A percentile compares a stretch with the other conserved stretches of the same genome.
These are phyloP conservation scores for Aspergillus neotritici DNA, from an alignment of 2,329 filamentous ascomycete genomes.

Conservation along the genomic window DNA sequence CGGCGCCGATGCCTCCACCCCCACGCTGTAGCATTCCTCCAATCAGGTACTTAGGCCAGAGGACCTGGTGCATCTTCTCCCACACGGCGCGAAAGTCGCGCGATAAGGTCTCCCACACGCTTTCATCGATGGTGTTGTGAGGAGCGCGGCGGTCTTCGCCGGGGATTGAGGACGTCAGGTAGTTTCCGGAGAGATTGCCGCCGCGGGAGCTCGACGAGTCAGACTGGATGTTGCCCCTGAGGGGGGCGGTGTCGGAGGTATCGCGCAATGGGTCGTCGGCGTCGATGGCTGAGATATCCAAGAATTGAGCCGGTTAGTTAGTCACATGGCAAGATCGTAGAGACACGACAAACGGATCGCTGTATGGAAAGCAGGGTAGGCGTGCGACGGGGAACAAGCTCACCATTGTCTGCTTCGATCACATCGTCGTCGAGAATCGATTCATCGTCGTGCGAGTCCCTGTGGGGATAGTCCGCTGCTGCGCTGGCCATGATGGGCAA, in stretches of 20 bases:
- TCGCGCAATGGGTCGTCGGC: conserved; percentile 77
- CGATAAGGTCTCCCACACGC: conserved; percentile 93
- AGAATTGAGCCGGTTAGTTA: not conserved
- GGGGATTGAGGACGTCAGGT: conserved; percentile 81
- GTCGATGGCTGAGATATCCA: conserved; percentile 61
- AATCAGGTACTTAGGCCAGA: conserved; percentile 92
- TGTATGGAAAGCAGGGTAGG: not conserved
- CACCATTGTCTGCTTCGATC: conserved; percentile 76
- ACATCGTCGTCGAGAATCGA: conserved; percentile 63
- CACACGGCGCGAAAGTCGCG: conserved; percentile 88
- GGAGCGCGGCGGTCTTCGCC: conserved; percentile 88
- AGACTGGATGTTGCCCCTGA: conserved; percentile 76
- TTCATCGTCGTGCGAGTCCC: conserved; percentile 58
- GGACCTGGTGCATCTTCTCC: conserved; percentile 96
- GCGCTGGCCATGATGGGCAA: conserved; percentile 31
- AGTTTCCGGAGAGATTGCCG: conserved; percentile 66
- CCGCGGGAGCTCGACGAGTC: conserved; percentile 43
- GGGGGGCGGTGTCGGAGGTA: conserved; percentile 67
- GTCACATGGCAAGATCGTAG: not conserved
- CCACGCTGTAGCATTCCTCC: conserved; percentile 57
- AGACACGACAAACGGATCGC: not conserved
- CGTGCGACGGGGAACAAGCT: conserved; percentile 10
- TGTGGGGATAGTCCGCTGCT: conserved; percentile 43
- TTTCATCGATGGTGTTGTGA: conserved; percentile 92
- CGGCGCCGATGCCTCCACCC: conserved; percentile 50